Evolutionary conservation across 208 protist species (phyloP).

Genomic region (Naegleria lovaniensis): DNA sequence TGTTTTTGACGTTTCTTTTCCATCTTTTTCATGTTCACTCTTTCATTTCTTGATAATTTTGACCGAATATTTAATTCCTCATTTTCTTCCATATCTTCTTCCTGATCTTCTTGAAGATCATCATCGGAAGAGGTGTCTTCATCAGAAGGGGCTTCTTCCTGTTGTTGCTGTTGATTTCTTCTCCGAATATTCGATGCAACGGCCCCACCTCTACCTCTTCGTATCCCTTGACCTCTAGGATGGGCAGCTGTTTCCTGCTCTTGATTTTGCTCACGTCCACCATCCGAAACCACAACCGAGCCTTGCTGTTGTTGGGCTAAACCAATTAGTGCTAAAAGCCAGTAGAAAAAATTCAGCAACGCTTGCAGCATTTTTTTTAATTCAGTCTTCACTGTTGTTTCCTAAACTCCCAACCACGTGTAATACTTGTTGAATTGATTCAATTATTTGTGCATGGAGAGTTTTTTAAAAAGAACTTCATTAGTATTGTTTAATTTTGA

Average conservation of each 20-base stretch:
- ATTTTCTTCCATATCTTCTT: neutral
- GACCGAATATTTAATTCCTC: neutral
- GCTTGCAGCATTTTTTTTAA: neutral
- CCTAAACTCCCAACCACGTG: too few species aligned
- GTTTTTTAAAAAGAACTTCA: too few species aligned
- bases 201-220: neutral
- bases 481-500: too few species aligned
- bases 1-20: neutral
- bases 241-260: neutral
- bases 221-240: neutral
- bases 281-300: neutral
- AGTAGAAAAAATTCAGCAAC: neutral
- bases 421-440: too few species aligned
- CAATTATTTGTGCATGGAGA: too few species aligned
- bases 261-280: neutral
- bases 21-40: neutral
- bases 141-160: neutral
- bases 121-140: neutral
- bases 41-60: neutral
- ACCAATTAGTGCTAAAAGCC: neutral
- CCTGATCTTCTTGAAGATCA: neutral
- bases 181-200: neutral
- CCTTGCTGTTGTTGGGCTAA: neutral
- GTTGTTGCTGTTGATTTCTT: neutral
- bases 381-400: too few species aligned